These are phyloP conservation scores for Neurospora cerealis DNA, from an alignment of 495 filamentous ascomycete genomes.

Conservation along the genomic window DNA sequence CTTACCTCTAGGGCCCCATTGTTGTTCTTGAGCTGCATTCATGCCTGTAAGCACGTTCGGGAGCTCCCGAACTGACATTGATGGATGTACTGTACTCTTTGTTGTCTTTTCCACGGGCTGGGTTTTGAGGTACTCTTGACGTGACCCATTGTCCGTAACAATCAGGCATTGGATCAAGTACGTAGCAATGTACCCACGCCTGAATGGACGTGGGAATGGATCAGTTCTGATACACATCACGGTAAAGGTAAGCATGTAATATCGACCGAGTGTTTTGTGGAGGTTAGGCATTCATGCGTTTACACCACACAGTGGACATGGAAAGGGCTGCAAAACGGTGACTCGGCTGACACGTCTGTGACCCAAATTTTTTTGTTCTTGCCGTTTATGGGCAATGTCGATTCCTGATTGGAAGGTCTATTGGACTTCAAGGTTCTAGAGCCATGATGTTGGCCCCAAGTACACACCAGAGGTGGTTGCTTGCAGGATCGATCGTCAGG, in stretches of 20 bases:
- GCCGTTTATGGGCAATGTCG: not conserved
- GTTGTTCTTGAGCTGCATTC: not conserved
- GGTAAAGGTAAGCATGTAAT: not conserved
- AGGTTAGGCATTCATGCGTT: not conserved
- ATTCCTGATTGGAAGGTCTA: not conserved
- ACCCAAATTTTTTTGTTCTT: not conserved
- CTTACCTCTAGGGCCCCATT: not conserved
- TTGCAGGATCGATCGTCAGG: not conserved
- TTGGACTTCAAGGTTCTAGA: not conserved
- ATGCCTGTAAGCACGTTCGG: not conserved
- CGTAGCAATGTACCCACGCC: not conserved
- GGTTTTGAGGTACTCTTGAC: too few species aligned
- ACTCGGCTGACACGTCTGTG: not conserved
- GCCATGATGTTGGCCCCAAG: not conserved
- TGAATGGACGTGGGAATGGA: not conserved
- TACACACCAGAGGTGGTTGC: not conserved
- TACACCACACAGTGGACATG: not conserved
- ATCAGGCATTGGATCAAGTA: not conserved
- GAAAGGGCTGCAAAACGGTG: not conserved
- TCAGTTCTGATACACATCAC: not conserved
- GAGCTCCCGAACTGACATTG: not conserved
- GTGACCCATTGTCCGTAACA: not conserved
- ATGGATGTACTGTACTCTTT: not conserved
- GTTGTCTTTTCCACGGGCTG: not conserved
- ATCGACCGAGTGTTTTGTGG: not conserved